phyloP scores from a whole-genome alignment of 495 filamentous ascomycete genomes.

The Pseudevernia furfuracea region DNA sequence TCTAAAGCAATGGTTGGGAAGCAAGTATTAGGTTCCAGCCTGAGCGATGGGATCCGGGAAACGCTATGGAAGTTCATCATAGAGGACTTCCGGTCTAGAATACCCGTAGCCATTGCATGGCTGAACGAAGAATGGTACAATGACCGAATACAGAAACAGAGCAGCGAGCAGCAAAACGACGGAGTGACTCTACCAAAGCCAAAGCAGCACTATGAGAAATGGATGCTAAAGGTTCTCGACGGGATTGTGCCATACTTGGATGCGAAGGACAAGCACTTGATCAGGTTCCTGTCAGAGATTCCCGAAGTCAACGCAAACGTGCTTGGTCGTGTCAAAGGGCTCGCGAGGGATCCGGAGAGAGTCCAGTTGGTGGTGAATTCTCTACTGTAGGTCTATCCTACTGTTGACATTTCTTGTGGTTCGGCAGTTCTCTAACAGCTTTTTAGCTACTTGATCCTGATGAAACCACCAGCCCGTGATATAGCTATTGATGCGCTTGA shows the following conservation, averaged over 20 bases:
- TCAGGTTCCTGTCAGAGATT: constrained; percentile 85
- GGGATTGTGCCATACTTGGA: constrained; percentile 84
- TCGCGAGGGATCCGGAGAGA: constrained; percentile 84
- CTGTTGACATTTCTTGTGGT: background rate
- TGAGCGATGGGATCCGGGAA: constrained; percentile 67
- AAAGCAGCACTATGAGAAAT: constrained; percentile 64
- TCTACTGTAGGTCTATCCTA: constrained; percentile 44
- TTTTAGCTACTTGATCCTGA: constrained; percentile 69
- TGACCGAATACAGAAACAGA: constrained; percentile 56
- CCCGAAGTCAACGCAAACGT: constrained; percentile 66
- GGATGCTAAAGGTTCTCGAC: constrained; percentile 72
- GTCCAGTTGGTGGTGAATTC: constrained; percentile 55
- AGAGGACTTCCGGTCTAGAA: constrained; percentile 80
- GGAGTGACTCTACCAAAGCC: constrained; percentile 31
- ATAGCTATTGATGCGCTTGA: constrained; percentile 75
- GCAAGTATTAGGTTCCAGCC: constrained; percentile 29
- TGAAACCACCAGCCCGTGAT: constrained; percentile 74
- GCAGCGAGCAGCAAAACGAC: constrained; percentile 34
- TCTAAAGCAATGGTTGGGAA: constrained; percentile 22
- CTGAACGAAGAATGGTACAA: constrained; percentile 98
- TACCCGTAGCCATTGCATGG: constrained; percentile 84
- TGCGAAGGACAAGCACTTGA: constrained; percentile 75
- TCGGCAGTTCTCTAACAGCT: constrained; percentile 36
- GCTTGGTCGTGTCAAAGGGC: constrained; percentile 63
- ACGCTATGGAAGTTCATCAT: constrained; percentile 74